Evolutionary conservation across 192 early-diverging fungal species (phyloP).

Genomic region (Geranomyces variabilis): DNA sequence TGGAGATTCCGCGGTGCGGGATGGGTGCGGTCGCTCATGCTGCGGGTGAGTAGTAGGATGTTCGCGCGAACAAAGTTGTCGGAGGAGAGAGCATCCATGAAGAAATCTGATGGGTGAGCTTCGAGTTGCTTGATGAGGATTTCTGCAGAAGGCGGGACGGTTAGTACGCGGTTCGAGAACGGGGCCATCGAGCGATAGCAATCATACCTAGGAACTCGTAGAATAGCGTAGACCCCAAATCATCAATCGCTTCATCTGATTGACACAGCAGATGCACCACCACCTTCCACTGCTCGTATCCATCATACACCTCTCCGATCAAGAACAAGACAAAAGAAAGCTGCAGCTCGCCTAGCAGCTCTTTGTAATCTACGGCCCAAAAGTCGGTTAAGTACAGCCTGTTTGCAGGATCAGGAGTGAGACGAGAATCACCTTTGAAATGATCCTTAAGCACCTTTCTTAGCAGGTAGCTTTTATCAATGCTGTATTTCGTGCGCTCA

Average conservation of each 20-base stretch:
- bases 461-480: constrained; percentile 90
- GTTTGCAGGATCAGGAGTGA: too few species aligned
- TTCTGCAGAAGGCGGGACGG: neutral
- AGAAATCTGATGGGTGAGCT: constrained; percentile 75
- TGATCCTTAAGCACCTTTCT: constrained; percentile 46
- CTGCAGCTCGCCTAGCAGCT: constrained; percentile 80
- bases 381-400: neutral
- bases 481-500: constrained; percentile 75
- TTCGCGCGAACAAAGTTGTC: constrained; percentile 65
- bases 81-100: constrained; percentile 64
- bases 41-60: constrained; percentile 47
- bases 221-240: constrained; percentile 50
- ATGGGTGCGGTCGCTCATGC: constrained; percentile 31
- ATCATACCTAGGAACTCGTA: constrained; percentile 59
- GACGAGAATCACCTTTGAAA: constrained; percentile 20
- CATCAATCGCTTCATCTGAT: constrained; percentile 62
- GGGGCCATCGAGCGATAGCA: too few species aligned
- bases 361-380: constrained; percentile 40
- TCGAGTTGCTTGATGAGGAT: constrained; percentile 53
- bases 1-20: constrained; percentile 34
- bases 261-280: constrained; percentile 72
- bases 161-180: neutral
- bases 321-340: constrained; percentile 79
- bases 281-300: constrained; percentile 86
- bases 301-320: constrained; percentile 80